These are phyloP conservation scores for Cystobasidium pallidum DNA, from an alignment of 1,284 basidiomycete species.

Conservation along the genomic window DNA sequence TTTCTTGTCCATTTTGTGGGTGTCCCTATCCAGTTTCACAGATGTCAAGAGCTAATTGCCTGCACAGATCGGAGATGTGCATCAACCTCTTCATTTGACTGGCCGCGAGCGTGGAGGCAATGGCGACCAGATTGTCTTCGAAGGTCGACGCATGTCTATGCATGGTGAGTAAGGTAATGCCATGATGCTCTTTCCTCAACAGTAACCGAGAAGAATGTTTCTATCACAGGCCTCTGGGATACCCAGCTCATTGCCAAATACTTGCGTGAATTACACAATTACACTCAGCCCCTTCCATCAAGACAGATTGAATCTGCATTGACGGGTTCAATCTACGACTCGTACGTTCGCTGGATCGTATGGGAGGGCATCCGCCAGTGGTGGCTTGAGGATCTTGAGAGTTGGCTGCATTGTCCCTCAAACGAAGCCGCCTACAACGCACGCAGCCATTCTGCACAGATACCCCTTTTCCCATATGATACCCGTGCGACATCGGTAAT, in stretches of 20 bases:
- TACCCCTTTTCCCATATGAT: not conserved
- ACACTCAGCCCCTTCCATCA: constrained; percentile 55
- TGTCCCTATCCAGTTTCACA: not conserved
- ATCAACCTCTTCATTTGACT: constrained; percentile 58
- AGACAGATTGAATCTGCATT: constrained; percentile 55
- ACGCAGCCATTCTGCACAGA: not conserved
- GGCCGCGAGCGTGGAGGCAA: constrained; percentile 57
- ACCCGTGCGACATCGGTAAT: not conserved
- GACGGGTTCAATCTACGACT: constrained; percentile 54
- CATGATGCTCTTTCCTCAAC: not conserved
- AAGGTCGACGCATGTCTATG: constrained; percentile 54
- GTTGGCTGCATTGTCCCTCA: constrained; percentile 53
- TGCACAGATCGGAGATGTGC: constrained; percentile 51
- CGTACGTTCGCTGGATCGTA: constrained; percentile 56
- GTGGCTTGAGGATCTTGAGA: constrained; percentile 51
- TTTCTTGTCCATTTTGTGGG: constrained; percentile 57
- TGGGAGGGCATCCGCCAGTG: constrained; percentile 55
- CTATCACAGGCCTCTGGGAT: constrained; percentile 54
- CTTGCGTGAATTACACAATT: constrained; percentile 55
- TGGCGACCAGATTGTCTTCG: constrained; percentile 55
- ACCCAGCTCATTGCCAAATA: constrained; percentile 54
- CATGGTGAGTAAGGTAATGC: constrained; percentile 49
- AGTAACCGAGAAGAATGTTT: not conserved
- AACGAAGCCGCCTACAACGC: not conserved
- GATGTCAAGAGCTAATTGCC: not conserved